phyloP scores from a whole-genome alignment of 2,329 filamentous ascomycete genomes.

The Xylaria sp. region DNA sequence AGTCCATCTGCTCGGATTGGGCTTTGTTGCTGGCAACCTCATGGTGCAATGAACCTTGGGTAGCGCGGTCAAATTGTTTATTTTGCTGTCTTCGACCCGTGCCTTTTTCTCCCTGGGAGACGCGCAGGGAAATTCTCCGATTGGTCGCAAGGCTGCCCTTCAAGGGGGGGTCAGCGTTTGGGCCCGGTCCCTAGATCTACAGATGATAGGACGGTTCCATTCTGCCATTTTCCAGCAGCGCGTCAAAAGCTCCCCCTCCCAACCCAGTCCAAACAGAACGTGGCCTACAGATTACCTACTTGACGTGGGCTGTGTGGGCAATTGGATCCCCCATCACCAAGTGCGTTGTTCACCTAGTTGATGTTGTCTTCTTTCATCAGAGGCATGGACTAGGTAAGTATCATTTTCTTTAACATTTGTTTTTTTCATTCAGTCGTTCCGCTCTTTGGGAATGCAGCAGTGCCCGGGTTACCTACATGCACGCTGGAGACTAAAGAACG shows the following conservation, averaged over 20 bases:
- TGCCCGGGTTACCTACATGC: too few relatives aligned
- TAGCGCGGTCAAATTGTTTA: slow-evolving; percentile 25
- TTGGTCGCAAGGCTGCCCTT: slow-evolving; percentile 23
- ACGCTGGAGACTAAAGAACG: too few relatives aligned
- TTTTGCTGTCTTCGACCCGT: slow-evolving; percentile 17
- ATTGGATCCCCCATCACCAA: neutral
- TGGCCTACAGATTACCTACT: too few relatives aligned
- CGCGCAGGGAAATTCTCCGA: slow-evolving; percentile 34
- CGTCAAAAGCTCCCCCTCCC: slow-evolving; percentile 13
- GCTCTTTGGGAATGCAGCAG: too few relatives aligned
- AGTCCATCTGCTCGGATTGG: too few relatives aligned
- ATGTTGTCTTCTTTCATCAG: too few relatives aligned
- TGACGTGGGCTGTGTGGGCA: neutral
- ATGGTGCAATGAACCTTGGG: slow-evolving; percentile 1
- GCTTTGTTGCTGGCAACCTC: slow-evolving; percentile 7
- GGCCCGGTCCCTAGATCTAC: slow-evolving; percentile 24
- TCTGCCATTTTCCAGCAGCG: slow-evolving; percentile 18
- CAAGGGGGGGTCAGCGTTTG: slow-evolving; percentile 31
- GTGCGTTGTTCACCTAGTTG: neutral
- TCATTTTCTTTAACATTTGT: neutral
- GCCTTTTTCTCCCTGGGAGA: slow-evolving; percentile 15
- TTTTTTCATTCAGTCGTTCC: too few relatives aligned
- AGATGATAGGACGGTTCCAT: slow-evolving; percentile 27
- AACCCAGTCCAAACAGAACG: neutral
- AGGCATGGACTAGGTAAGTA: too few relatives aligned